Conservation (phyloP, 805 yeast genomes). For the Torulaspora microellipsoides region DNA sequence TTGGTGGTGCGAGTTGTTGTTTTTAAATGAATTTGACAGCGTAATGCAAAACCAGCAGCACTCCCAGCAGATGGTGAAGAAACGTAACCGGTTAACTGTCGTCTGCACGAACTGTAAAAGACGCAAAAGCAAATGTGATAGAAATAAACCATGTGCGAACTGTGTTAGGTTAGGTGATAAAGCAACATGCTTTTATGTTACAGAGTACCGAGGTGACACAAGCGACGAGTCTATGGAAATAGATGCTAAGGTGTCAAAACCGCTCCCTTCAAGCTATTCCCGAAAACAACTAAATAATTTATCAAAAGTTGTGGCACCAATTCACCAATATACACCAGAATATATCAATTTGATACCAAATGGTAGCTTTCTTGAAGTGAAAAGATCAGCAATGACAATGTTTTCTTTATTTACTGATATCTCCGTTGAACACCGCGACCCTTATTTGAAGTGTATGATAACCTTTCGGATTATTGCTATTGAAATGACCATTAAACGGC, state of each 20-base stretch:
- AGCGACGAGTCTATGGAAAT: not conserved
- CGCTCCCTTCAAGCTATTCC: too few species aligned
- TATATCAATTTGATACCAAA: slow-evolving; percentile 25
- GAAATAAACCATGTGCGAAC: slow-evolving; percentile 25
- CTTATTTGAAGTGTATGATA: slow-evolving; percentile 21
- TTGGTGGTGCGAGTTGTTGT: not conserved
- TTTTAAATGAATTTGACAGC: slow-evolving; percentile 2
- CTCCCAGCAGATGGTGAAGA: slow-evolving; percentile 11
- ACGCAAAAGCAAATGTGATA: slow-evolving; percentile 32
- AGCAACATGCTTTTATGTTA: slow-evolving; percentile 18
- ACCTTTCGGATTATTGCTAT: slow-evolving; percentile 25
- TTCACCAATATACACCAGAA: slow-evolving; percentile 1
- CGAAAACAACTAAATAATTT: too few species aligned
- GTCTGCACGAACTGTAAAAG: slow-evolving; percentile 34
- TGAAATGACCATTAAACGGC: slow-evolving; percentile 17
- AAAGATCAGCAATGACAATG: slow-evolving; percentile 28
- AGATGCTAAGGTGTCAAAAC: not conserved
- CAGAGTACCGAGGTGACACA: not conserved
- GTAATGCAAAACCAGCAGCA: slow-evolving; percentile 3
- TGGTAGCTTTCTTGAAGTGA: slow-evolving; percentile 23
- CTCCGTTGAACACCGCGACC: slow-evolving; percentile 28
- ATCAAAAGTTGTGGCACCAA: not conserved
- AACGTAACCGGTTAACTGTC: slow-evolving; percentile 27
- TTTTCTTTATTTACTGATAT: slow-evolving; percentile 23
- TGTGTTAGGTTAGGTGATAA: slow-evolving; percentile 22